Conservation (phyloP, 1,284 basidiomycete species). For the Grifola frondosa region DNA sequence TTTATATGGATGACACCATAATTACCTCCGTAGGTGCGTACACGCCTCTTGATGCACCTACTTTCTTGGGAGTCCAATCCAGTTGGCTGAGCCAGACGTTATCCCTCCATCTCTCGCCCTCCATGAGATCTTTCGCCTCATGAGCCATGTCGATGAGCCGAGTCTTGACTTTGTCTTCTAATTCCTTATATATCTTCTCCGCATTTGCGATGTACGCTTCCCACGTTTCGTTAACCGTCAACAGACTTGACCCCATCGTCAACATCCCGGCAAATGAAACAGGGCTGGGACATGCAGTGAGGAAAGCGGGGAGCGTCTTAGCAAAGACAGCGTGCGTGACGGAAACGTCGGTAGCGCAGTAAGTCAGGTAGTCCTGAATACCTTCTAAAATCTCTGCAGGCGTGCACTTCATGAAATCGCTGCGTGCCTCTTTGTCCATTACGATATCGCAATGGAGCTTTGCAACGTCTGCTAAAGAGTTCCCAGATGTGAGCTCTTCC, state of each 20-base stretch:
- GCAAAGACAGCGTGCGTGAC: slow-evolving; percentile 85
- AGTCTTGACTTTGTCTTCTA: slow-evolving; percentile 74
- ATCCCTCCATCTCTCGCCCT: slow-evolving; percentile 56
- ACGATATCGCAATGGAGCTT: slow-evolving; percentile 84
- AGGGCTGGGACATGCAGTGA: slow-evolving; percentile 86
- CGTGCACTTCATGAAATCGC: slow-evolving; percentile 72
- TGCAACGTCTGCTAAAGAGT: slow-evolving; percentile 92
- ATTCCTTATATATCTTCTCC: slow-evolving; percentile 74
- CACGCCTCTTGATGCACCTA: slow-evolving; percentile 69
- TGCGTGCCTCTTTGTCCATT: slow-evolving; percentile 79
- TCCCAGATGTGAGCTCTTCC: slow-evolving; percentile 92
- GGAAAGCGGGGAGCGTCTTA: slow-evolving; percentile 83
- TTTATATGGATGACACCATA: no score
- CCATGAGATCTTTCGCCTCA: slow-evolving; percentile 51
- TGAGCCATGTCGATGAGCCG: slow-evolving; percentile 72
- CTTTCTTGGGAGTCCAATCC: slow-evolving; percentile 92
- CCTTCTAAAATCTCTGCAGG: slow-evolving; percentile 66
- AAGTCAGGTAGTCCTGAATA: slow-evolving; percentile 79
- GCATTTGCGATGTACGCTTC: slow-evolving; percentile 77
- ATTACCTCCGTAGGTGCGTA: slow-evolving; percentile 18
- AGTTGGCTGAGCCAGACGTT: slow-evolving; percentile 91
- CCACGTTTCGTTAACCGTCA: slow-evolving; percentile 92
- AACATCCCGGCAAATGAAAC: slow-evolving; percentile 92
- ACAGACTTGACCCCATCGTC: slow-evolving; percentile 89
- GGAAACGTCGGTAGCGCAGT: slow-evolving; percentile 85